Percentiles rank a stretch among this genome's conserved stretches.
Conservation (phyloP, 768 basidiomycete species). For the Boletus tomentosulus region DNA sequence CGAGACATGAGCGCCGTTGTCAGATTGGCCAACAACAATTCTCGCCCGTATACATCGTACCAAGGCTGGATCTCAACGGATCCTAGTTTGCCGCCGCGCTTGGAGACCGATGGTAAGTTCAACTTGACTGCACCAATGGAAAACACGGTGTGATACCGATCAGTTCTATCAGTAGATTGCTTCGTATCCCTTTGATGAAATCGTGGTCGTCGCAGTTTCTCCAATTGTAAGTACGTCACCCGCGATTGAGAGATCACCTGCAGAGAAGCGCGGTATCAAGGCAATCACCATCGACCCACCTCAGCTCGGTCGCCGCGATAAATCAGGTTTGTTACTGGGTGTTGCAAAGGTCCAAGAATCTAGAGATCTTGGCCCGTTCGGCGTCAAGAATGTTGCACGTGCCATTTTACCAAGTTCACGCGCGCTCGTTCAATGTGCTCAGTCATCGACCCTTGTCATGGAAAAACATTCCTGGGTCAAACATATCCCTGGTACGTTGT, state of each 20-base stretch:
- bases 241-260: conserved; percentile 80
- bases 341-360: too few species aligned
- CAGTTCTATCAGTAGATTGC: conserved; percentile 73
- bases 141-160: conserved; percentile 48
- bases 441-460: too few species aligned
- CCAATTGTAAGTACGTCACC: conserved; percentile 77
- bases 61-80: neutral
- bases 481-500: too few species aligned
- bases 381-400: too few species aligned
- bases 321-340: conserved; percentile 42
- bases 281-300: conserved; percentile 94
- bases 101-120: conserved; percentile 89
- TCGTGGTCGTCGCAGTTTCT: conserved; percentile 76
- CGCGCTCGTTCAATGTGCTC: too few species aligned
- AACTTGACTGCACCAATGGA: conserved; percentile 82
- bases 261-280: conserved; percentile 82
- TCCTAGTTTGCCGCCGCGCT: conserved; percentile 75
- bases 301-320: conserved; percentile 86
- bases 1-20: conserved; percentile 71
- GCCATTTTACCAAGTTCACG: too few species aligned
- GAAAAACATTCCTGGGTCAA: too few species aligned
- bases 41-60: conserved; percentile 81
- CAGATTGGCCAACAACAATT: conserved; percentile 74
- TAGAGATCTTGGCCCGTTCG: too few species aligned
- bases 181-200: conserved; percentile 90